Base-by-base conservation (phyloP, 2,329 filamentous ascomycete genomes). In the Xylariaceae sp. region DNA sequence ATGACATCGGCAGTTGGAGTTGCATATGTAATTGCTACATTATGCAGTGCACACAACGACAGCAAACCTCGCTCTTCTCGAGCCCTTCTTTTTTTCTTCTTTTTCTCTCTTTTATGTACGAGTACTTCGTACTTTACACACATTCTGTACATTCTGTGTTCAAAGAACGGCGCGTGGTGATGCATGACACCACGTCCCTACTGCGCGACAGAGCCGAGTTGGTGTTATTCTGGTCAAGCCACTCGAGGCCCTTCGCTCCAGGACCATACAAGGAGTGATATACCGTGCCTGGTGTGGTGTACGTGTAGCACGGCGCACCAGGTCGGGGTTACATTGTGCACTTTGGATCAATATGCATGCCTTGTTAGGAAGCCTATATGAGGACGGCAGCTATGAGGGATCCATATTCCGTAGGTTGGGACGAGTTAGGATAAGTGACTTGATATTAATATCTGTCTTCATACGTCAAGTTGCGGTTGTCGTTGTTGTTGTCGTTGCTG, bases 81-180 rank as follows among this genome's bases (percentile, higher is more conserved):
- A 30, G 11, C 42, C 15, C 11, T 18, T 8, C 45, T 48, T 17
- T 18, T 18, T 8, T 18, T 48, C 15, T 17, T 11, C 15, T 48
- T 8, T 48, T 48, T 48, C 18, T 18, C 17, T 18, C 17, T 18
- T 18, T 18, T 2, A 18, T 18, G 17, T 18, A 18, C 17, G 17
- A 18, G 17, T 18, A 18, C 17, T 18, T 18, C 2, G 17, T 18
- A 18, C 17, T 18, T 18, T 18, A 2, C 17, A 18, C 17, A 18
- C 17, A 18, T 18, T 18, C 17, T 18, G 23, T 30, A 30, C 37
- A 42, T 42, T 9, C 37, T 10, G 37, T 10, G 11, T 45, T 45
- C 42, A 45, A 13, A 45, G 49, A 51, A 51, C 23, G 49, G 49
- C 49, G 49, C 49, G 49, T 51, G 49, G 49, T 51, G 49, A 51